phyloP scores from a whole-genome alignment of 495 filamentous ascomycete genomes.

The Pyronema domesticum region DNA sequence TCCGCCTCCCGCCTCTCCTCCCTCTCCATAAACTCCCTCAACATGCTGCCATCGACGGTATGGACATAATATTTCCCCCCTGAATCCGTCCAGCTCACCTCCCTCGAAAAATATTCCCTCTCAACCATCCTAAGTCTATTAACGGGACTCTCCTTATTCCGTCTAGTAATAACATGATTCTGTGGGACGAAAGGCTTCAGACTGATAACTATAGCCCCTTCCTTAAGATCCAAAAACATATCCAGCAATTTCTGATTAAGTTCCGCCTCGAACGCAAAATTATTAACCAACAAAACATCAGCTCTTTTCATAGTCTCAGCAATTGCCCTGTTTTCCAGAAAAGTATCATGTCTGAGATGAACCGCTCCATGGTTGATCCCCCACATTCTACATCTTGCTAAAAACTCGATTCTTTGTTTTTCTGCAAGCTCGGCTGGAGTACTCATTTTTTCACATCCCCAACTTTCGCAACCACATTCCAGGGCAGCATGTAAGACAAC shows the following conservation, averaged over 20 bases:
- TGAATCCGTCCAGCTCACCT: conserved; percentile 81
- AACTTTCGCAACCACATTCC: conserved; percentile 83
- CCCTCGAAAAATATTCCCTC: conserved; percentile 58
- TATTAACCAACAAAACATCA: conserved; percentile 91
- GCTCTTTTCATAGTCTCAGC: conserved; percentile 55
- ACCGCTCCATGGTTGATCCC: conserved; percentile 63
- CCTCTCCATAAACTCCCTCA: conserved; percentile 14
- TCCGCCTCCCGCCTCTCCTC: neutral
- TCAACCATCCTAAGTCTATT: conserved; percentile 56
- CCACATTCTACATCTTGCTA: conserved; percentile 71
- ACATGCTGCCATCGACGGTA: conserved; percentile 49
- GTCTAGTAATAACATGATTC: conserved; percentile 47
- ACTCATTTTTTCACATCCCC: conserved; percentile 90
- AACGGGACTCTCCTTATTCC: conserved; percentile 56
- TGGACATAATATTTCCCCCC: conserved; percentile 76
- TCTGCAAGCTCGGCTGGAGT: conserved; percentile 72
- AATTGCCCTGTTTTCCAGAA: conserved; percentile 56
- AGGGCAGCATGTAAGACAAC: conserved; percentile 88
- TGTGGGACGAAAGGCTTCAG: conserved; percentile 63
- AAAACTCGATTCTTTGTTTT: conserved; percentile 71
- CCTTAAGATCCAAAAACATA: conserved; percentile 87
- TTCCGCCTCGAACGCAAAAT: conserved; percentile 76
- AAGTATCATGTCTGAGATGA: conserved; percentile 68
- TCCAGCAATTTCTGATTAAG: conserved; percentile 73
- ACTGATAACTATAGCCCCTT: conserved; percentile 72